Evolutionary conservation across 345 rosid genomes (phyloP).

Genomic region (Boechera divaricarpa): DNA sequence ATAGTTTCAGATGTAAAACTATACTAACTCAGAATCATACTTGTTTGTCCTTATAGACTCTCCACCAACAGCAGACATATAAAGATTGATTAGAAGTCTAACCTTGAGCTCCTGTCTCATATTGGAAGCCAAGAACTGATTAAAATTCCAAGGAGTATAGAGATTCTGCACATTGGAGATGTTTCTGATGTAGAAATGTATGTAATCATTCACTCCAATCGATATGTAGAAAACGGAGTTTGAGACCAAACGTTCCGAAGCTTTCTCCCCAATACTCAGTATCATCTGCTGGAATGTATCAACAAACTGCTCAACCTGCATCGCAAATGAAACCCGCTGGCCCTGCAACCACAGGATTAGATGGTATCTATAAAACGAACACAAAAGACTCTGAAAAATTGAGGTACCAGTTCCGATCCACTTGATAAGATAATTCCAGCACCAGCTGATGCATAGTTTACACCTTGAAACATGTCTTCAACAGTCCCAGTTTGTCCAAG

Average conservation of each 20-base stretch:
- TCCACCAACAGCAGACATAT: not conserved
- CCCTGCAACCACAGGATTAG: conserved; percentile 53
- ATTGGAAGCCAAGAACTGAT: conserved; percentile 71
- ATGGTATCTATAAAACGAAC: conserved; percentile 14
- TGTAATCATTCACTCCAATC: conserved; percentile 85
- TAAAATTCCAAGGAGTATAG: conserved; percentile 87
- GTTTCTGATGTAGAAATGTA: conserved; percentile 85
- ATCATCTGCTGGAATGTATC: conserved; percentile 82
- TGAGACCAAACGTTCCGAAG: conserved; percentile 58
- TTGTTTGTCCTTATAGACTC: not conserved
- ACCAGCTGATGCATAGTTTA: conserved; percentile 87
- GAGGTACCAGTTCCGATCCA: conserved; percentile 76
- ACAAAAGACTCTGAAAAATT: not conserved
- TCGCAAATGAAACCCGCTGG: conserved; percentile 78
- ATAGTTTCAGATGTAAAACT: not conserved
- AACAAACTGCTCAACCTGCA: conserved; percentile 84
- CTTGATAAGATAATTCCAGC: conserved; percentile 88
- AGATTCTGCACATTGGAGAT: conserved; percentile 71
- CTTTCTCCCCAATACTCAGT: conserved; percentile 64
- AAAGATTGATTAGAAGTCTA: conserved; percentile 3
- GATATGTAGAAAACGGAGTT: conserved; percentile 77
- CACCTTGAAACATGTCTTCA: conserved; percentile 74
- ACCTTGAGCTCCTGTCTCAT: conserved; percentile 78
- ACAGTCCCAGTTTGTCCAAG: conserved; percentile 72
- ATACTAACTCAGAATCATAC: conserved; percentile 9